Percentiles rank a stretch among this genome's conserved stretches.
Conservation (phyloP, 2,329 filamentous ascomycete genomes). For the Pestalotiopsis sp. region DNA sequence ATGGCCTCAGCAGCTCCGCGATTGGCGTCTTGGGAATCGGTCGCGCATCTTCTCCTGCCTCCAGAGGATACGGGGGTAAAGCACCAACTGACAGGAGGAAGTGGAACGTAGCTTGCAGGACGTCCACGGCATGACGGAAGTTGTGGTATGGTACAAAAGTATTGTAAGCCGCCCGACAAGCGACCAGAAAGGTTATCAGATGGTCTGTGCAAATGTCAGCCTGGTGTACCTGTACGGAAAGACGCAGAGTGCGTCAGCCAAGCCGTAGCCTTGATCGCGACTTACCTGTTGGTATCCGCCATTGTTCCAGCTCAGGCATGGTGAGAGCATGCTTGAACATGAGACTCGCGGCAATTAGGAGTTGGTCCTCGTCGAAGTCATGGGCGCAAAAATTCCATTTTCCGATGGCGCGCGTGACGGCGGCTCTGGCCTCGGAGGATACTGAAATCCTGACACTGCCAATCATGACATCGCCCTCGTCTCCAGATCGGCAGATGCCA, state of each 20-base stretch:
- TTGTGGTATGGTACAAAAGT: conserved; percentile 97
- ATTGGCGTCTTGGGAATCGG: conserved; percentile 61
- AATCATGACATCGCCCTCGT: conserved; percentile 65
- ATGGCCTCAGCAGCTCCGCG: conserved; percentile 76
- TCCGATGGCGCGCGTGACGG: conserved; percentile 71
- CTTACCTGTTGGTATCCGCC: conserved; percentile 78
- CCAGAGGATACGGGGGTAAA: conserved; percentile 66
- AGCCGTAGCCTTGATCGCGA: conserved; percentile 16
- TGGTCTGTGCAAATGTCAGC: conserved; percentile 61
- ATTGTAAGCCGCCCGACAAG: conserved; percentile 93
- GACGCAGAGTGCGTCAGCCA: background rate
- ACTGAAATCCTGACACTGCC: conserved; percentile 70
- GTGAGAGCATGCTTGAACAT: conserved; percentile 90
- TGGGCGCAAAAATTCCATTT: conserved; percentile 90
- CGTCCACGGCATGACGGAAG: conserved; percentile 95
- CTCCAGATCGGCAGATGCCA: conserved; percentile 75
- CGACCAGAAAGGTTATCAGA: conserved; percentile 82
- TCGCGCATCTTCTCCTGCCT: conserved; percentile 28
- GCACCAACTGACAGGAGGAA: conserved; percentile 83
- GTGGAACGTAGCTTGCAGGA: conserved; percentile 89
- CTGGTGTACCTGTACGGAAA: conserved; percentile 30
- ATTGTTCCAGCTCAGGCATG: conserved; percentile 79
- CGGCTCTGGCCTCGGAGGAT: conserved; percentile 62
- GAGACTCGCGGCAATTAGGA: conserved; percentile 79
- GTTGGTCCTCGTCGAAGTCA: conserved; percentile 85